phyloP scores from a whole-genome alignment of 495 filamentous ascomycete species.

The Polyplosphaeria fusca region DNA sequence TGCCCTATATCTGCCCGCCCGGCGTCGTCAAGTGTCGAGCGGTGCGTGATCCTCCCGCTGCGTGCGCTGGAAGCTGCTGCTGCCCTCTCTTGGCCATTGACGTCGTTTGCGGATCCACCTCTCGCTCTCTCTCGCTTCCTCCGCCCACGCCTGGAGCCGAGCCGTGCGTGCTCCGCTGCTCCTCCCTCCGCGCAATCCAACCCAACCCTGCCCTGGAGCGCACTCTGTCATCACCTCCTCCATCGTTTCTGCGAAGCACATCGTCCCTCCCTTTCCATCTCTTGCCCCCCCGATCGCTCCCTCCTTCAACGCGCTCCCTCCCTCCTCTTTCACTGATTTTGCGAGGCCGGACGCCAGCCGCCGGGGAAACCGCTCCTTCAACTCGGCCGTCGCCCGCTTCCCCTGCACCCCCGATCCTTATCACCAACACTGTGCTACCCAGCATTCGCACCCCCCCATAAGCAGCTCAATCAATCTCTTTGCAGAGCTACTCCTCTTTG shows the following conservation, averaged over 20 bases:
- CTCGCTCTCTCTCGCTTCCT: no score
- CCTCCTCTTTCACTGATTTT: slow-evolving; percentile 16
- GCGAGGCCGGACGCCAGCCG: slow-evolving; percentile 15
- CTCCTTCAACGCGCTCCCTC: slow-evolving; percentile 31
- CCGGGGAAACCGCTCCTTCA: slow-evolving; percentile 31
- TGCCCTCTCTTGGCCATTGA: no score
- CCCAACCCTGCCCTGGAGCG: no score
- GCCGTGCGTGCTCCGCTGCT: no score
- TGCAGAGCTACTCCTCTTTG: slow-evolving; percentile 28
- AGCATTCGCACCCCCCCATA: slow-evolving; percentile 1
- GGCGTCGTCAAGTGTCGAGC: slow-evolving; percentile 24
- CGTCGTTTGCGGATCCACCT: neutral
- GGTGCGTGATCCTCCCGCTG: neutral
- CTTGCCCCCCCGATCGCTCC: slow-evolving; percentile 32
- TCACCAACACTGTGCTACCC: slow-evolving; percentile 19
- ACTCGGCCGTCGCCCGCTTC: slow-evolving; percentile 19
- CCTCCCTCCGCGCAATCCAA: no score
- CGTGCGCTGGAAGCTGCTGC: no score
- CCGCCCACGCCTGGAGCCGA: no score
- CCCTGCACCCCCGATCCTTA: no score
- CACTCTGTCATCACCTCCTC: neutral
- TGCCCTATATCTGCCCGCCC: slow-evolving; percentile 9
- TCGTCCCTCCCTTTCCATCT: slow-evolving; percentile 30
- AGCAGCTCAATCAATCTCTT: slow-evolving; percentile 27
- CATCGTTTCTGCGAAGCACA: neutral